Conservation (phyloP, 257 asterid species). For the Salvia rosmarinus region DNA sequence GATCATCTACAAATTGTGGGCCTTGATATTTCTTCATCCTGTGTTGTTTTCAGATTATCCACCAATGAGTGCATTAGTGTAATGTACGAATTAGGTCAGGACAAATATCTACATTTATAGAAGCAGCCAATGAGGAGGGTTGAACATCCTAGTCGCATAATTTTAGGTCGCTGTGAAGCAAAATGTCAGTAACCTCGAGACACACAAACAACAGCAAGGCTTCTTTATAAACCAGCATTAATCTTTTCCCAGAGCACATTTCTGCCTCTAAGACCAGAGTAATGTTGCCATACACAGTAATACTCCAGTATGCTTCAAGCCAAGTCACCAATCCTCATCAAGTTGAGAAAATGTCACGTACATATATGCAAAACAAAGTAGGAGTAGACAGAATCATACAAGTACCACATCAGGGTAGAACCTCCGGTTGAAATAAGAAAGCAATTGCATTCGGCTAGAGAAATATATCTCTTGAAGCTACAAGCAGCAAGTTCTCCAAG, state of each 20-base stretch:
- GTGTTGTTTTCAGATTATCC: slow-evolving; percentile 23
- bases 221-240: slow-evolving; percentile 30
- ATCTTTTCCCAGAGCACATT: slow-evolving; percentile 22
- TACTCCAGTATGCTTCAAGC: slow-evolving; percentile 28
- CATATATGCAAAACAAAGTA: slow-evolving; percentile 36
- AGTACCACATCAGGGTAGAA: slow-evolving; percentile 32
- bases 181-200: slow-evolving; percentile 5
- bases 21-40: slow-evolving; percentile 24
- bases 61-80: slow-evolving; percentile 26
- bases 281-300: slow-evolving; percentile 25
- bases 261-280: slow-evolving; percentile 18
- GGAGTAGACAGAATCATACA: slow-evolving; percentile 40
- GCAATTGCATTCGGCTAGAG: slow-evolving; percentile 22
- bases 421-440: slow-evolving; percentile 24
- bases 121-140: slow-evolving; percentile 24
- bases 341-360: slow-evolving; percentile 23
- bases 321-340: slow-evolving; percentile 36
- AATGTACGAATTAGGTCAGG: slow-evolving; percentile 32
- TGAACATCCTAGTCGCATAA: slow-evolving; percentile 3
- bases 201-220: neutral
- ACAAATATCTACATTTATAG: slow-evolving; percentile 27
- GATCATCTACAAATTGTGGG: slow-evolving; percentile 30
- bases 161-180: slow-evolving; percentile 14
- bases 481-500: slow-evolving; percentile 35
- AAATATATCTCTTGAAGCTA: slow-evolving; percentile 36